Base-by-base conservation (phyloP, 257 asterid species). In the Knoxia roxburghii region DNA sequence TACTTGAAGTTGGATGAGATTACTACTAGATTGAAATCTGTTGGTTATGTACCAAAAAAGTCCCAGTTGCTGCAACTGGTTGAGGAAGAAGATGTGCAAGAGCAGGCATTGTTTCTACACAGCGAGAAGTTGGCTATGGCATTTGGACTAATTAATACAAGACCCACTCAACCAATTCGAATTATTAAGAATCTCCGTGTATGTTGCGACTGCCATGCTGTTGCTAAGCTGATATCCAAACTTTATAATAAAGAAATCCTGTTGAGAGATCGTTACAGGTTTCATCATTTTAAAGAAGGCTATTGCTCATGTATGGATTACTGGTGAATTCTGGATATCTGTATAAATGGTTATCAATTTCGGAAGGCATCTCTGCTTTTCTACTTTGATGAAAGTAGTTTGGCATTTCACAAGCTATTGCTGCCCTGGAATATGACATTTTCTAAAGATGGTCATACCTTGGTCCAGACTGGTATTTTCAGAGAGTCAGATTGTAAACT, bases 81-180 rank as follows among this genome's bases (percentile, higher is more conserved):
- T 40, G 95, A 88, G 64, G 95, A 86, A 64, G 86, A 87, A 72
- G 85, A 87, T 40, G 75, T 86, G 85, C 89, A 84, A 67, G 95
- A 87, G 57, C 83, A 86, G 74, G 91, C 96, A 37, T 57, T 86
- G 49, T 26, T 72, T 73, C 88, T 77, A 27, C 96, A 86, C 63
- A 87, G 95, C 59, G 97, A 90, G 78, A 83, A 93, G 72, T 55
- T 90, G 48, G 97, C 95, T 49, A 82, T 87, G 68, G 89, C 95
- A 6, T 87, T 78, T 35, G 95, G 95, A 41, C 95, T 90, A 46
- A 74, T 87, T 39, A 70, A 75, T 45, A 72, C 58, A 1, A 59
- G 74, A 67, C 78, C 86, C 1, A 60, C 87, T 45, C 91, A 77
- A 60, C 85, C 88, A 1, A 83, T 90, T 65, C 82, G 96, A 48